Evolutionary conservation across 352 stramenopile species (phyloP), one percentile per base, ranked within the genome.

Genomic region (Thraustochytrium sp.): DNA sequence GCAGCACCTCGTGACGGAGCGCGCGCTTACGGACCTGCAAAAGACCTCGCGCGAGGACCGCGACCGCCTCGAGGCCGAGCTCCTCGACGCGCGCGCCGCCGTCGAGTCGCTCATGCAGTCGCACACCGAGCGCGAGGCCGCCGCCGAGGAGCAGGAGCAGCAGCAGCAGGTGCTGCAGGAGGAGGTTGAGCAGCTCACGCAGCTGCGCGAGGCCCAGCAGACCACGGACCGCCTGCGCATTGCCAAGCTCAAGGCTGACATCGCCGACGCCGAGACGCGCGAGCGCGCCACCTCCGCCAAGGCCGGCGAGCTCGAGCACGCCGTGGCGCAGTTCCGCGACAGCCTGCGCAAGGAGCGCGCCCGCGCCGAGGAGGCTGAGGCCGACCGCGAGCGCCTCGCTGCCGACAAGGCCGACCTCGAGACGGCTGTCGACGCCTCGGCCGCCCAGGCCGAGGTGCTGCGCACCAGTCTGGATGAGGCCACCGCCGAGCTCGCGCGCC

Each of bases 121-220:
- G 40, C 5, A 54, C 34, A 31, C 4, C 23, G 49, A 64, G 26
- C 38, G 36, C 63, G 77, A 83, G n/a, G 42, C 23, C 36, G 51
- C 16, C 8, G 76, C 46, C 4, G 51, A 82, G 34, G 48, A 55
- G 38, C 59, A 85, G 44, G 42, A 83, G 54, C 72, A 80, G 42
- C 77, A 83, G 26, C 59, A 85, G 38, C 53, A 65, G 26, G 23
- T 65, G 23, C 68, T 80, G 9, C 68, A 80, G 34, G 34, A 51
- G 1, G 77, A 85, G 40, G 48, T 85, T 1, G 77, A 85, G 36
- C n/a, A 55, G 72, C 68, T 82, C 26, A 85, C 77, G n/a, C 82
- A 85, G 23, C 36, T 80, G 51, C 77, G 46, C 21, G 44, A 72
- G n/a, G 68, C 68, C 44, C 68, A 80, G 53, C 48, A 65, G 68